Conservation (phyloP, 495 filamentous ascomycete species). For the Evernia prunastri region DNA sequence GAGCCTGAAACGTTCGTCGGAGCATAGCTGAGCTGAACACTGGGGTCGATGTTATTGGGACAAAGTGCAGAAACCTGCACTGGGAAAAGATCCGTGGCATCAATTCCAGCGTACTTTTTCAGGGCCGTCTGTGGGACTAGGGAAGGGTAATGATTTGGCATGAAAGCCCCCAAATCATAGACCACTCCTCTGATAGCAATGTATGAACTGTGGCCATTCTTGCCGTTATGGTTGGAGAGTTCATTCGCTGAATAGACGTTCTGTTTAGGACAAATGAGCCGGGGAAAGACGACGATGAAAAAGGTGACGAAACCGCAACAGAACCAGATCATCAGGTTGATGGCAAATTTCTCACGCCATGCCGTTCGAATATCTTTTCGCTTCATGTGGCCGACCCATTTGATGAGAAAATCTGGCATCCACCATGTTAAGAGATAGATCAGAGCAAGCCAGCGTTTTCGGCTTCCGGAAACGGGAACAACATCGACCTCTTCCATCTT, state of each 20-base stretch:
- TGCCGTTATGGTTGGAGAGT: constrained; percentile 66
- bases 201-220: constrained; percentile 56
- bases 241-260: constrained; percentile 78
- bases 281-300: constrained; percentile 82
- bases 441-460: constrained; percentile 88
- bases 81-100: constrained; percentile 84
- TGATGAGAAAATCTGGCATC: constrained; percentile 79
- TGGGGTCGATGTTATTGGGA: constrained; percentile 57
- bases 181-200: constrained; percentile 83
- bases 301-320: constrained; percentile 72
- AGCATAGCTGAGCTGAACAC: constrained; percentile 75
- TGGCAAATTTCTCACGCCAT: constrained; percentile 96
- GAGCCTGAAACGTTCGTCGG: constrained; percentile 66
- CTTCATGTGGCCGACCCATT: constrained; percentile 73
- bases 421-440: constrained; percentile 81
- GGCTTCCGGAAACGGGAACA: constrained; percentile 64
- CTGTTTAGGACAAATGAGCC: constrained; percentile 85
- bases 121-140: constrained; percentile 61
- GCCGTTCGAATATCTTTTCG: constrained; percentile 89
- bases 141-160: constrained; percentile 70
- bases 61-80: constrained; percentile 92
- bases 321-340: constrained; percentile 97
- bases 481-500: constrained; percentile 87
- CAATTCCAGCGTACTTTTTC: constrained; percentile 73
- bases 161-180: constrained; percentile 71